Percentiles rank a stretch among this genome's conserved stretches.
Conservation (phyloP, 2,329 filamentous ascomycete species). For the Aureobasidium sp. region DNA sequence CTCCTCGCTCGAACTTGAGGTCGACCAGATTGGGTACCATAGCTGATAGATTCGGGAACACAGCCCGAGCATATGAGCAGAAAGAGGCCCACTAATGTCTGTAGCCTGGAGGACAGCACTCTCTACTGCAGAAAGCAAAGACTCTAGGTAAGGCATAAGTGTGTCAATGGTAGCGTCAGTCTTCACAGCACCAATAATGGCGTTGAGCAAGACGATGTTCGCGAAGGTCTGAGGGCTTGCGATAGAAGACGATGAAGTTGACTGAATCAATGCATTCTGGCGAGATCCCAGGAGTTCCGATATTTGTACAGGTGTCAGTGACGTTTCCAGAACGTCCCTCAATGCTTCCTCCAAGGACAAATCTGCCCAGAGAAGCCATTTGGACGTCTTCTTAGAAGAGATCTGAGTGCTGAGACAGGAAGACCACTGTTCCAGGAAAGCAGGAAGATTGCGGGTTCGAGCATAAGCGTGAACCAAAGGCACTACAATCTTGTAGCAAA, state of each 20-base stretch:
- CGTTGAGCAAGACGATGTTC: slow-evolving; percentile 1
- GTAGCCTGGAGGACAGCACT: background rate
- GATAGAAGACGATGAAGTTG: background rate
- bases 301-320: slow-evolving; percentile 15
- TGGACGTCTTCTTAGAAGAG: background rate
- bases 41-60: background rate
- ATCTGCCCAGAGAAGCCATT: slow-evolving; percentile 17
- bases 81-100: background rate
- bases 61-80: background rate
- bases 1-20: background rate
- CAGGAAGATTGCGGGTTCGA: slow-evolving; percentile 18
- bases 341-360: slow-evolving; percentile 15
- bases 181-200: slow-evolving; percentile 1
- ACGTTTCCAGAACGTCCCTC: slow-evolving; percentile 16
- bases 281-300: slow-evolving; percentile 12
- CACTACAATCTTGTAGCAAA: slow-evolving; percentile 15
- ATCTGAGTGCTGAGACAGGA: slow-evolving; percentile 16
- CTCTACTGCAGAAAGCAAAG: background rate
- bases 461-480: slow-evolving; percentile 25
- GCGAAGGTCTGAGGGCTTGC: background rate
- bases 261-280: background rate
- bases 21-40: slow-evolving; percentile 10
- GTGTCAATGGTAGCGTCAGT: slow-evolving; percentile 9
- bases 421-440: slow-evolving; percentile 23
- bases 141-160: background rate